Conservation (phyloP, 805 yeast genomes). For the Candida jianshihensis region DNA sequence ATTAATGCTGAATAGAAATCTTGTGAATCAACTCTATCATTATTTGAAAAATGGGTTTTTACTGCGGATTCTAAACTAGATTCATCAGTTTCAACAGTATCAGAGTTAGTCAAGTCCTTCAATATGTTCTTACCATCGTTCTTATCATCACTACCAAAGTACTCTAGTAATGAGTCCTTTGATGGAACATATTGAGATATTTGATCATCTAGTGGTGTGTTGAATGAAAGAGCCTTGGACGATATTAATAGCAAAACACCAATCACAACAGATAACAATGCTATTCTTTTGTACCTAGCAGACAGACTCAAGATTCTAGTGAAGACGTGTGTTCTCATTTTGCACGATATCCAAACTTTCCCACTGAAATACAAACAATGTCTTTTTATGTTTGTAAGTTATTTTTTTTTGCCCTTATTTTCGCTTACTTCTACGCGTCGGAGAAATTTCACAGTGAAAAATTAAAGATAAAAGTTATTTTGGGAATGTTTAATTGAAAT, state of each 20-base stretch:
- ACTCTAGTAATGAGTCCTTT: background rate
- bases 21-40: background rate
- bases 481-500: no score
- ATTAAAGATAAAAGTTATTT: no score
- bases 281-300: background rate
- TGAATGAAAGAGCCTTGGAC: background rate
- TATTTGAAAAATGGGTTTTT: background rate
- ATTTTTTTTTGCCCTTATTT: no score
- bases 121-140: background rate
- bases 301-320: background rate
- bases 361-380: no score
- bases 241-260: background rate
- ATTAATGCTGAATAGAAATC: conserved; percentile 1
- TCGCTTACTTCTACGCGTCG: background rate
- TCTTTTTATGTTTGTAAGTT: no score
- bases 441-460: background rate
- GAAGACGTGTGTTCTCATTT: background rate
- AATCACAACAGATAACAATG: background rate
- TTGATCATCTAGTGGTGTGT: background rate
- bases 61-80: background rate
- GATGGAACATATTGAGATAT: background rate
- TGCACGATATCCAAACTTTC: no score
- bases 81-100: background rate
- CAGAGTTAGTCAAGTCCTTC: background rate
- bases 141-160: conserved; percentile 1